Percentiles rank a stretch among this genome's conserved stretches.
phyloP scores from a whole-genome alignment of 2,329 filamentous ascomycete species.

The Epichloe gansuensis region DNA sequence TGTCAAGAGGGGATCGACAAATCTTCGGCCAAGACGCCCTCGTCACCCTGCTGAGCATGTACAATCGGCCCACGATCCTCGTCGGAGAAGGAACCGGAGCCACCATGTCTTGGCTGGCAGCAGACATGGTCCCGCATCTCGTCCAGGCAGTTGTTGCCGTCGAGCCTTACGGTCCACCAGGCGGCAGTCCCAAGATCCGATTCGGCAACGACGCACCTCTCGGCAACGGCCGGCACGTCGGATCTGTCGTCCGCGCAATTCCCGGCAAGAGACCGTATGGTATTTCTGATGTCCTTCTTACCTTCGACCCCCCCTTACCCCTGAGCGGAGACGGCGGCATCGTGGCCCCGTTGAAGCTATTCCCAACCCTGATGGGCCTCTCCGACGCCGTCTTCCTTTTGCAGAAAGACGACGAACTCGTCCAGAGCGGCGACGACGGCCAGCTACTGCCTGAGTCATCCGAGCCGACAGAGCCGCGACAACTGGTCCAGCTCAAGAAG shows the following conservation, averaged over 20 bases:
- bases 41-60: constrained; percentile 27
- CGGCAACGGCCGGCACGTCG: constrained; percentile 7
- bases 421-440: neutral
- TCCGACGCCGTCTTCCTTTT: constrained; percentile 4
- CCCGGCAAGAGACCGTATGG: constrained; percentile 24
- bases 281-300: constrained; percentile 27
- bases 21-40: constrained; percentile 22
- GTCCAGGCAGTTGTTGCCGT: constrained; percentile 36
- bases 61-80: constrained; percentile 27
- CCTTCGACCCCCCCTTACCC: constrained; percentile 28
- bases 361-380: neutral
- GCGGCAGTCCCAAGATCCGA: constrained; percentile 14
- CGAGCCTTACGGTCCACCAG: constrained; percentile 42
- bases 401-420: constrained; percentile 5
- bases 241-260: constrained; percentile 13
- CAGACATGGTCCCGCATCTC: constrained; percentile 33
- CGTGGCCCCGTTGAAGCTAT: neutral
- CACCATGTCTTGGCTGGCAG: constrained; percentile 31
- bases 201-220: neutral
- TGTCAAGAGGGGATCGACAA: constrained; percentile 20
- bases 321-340: neutral
- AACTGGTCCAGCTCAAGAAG: constrained; percentile 33
- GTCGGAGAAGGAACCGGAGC: constrained; percentile 38
- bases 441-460: neutral
- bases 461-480: constrained; percentile 12